Evolutionary conservation across 1,284 basidiomycete species (phyloP).

Genomic region (Rhodotorula sp.): DNA sequence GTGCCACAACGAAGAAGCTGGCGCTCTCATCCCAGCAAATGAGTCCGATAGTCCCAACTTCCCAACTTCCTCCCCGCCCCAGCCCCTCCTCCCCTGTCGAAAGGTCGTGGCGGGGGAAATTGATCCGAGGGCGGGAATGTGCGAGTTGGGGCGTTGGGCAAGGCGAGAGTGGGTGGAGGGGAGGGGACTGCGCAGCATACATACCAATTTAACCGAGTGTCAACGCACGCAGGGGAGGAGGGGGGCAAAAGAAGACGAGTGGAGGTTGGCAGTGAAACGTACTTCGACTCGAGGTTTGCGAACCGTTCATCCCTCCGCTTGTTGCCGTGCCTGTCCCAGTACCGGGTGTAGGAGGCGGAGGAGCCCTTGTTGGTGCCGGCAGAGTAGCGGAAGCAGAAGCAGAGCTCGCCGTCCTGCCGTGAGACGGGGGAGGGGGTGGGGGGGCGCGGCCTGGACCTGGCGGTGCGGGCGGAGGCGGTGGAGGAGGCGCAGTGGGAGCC

Average conservation of each 20-base stretch:
- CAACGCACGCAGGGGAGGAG: background rate
- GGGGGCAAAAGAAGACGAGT: background rate
- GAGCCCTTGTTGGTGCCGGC: background rate
- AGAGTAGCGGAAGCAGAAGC: background rate
- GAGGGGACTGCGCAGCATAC: conserved; percentile 34
- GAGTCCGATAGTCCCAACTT: conserved; percentile 34
- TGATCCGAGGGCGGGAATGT: conserved; percentile 29
- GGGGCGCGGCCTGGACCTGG: background rate
- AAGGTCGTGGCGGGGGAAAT: conserved; percentile 38
- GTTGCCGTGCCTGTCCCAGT: too few species aligned
- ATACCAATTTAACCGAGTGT: rapidly evolving
- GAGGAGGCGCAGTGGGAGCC: background rate
- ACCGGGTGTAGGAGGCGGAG: background rate
- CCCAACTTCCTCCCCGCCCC: conserved; percentile 20
- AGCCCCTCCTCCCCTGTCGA: conserved; percentile 17
- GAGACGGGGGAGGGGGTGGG: background rate
- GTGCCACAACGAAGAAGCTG: too few species aligned
- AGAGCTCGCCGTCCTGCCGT: background rate
- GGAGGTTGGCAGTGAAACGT: background rate
- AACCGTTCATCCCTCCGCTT: too few species aligned
- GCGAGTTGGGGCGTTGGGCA: conserved; percentile 37
- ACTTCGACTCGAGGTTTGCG: conserved; percentile 1
- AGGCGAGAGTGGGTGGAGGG: conserved; percentile 25
- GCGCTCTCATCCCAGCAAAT: conserved; percentile 24
- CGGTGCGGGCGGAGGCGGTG: conserved; percentile 6